Percentiles rank a stretch among this genome's conserved stretches.
phyloP scores from a whole-genome alignment of 2,329 filamentous ascomycete genomes.

The Ophiostoma fasciatum region DNA sequence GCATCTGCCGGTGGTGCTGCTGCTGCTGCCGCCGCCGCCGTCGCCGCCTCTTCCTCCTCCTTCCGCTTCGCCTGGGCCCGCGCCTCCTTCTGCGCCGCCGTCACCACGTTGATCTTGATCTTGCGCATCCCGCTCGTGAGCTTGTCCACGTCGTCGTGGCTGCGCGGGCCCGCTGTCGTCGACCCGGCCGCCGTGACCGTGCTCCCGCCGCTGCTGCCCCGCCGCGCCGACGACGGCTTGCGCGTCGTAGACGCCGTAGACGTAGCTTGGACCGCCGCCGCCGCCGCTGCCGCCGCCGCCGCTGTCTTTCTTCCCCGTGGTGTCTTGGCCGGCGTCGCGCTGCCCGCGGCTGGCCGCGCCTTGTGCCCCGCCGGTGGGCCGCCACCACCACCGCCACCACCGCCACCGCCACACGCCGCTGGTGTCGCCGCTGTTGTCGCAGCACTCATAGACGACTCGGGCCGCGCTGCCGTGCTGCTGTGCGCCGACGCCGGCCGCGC shows the following conservation, averaged over 20 bases:
- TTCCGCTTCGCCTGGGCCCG: conserved; percentile 20
- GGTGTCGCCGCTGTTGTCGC: conserved; percentile 19
- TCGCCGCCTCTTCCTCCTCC: neutral
- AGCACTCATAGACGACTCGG: conserved; percentile 28
- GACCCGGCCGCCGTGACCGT: conserved; percentile 1
- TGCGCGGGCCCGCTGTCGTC: conserved; percentile 6
- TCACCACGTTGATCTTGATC: conserved; percentile 47
- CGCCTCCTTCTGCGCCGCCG: conserved; percentile 42
- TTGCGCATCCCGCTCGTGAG: conserved; percentile 46
- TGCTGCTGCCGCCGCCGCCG: neutral
- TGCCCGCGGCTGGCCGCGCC: conserved; percentile 32
- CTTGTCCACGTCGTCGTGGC: conserved; percentile 32
- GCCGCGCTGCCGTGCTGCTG: conserved; percentile 18
- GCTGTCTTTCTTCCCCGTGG: conserved; percentile 16
- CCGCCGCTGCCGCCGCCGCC: neutral
- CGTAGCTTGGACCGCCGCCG: neutral
- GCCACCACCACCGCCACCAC: conserved; percentile 13
- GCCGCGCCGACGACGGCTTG: too few species aligned
- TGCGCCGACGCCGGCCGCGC: conserved; percentile 26
- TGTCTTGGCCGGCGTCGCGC: conserved; percentile 17
- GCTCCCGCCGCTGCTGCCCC: conserved; percentile 4
- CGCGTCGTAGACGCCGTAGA: too few species aligned
- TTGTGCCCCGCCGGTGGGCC: conserved; percentile 39
- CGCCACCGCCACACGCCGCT: too few species aligned
- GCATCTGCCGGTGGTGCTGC: too few species aligned